Evolutionary conservation across 495 filamentous ascomycete species (phyloP).

Genomic region (Hyaloscypha hepaticicola): DNA sequence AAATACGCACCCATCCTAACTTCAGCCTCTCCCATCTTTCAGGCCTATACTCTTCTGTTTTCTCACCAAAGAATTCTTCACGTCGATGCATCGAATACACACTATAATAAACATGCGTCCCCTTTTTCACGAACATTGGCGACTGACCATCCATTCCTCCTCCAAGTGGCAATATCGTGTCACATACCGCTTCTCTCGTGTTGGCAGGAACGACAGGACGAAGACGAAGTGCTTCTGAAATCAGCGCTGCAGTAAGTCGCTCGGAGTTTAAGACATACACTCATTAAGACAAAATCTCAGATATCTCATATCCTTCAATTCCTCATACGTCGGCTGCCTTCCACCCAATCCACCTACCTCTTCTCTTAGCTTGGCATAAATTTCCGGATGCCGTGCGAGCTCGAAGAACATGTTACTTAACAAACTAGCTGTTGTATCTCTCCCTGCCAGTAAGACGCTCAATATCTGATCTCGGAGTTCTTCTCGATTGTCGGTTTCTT

Average conservation of each 20-base stretch:
- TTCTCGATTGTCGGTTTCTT: constrained; percentile 32
- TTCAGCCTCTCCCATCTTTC: constrained; percentile 39
- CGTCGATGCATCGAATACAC: constrained; percentile 20
- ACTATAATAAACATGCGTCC: constrained; percentile 19
- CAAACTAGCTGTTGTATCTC: constrained; percentile 58
- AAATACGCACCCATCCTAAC: constrained; percentile 37
- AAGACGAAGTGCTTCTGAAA: constrained; percentile 14
- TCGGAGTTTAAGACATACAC: constrained; percentile 16
- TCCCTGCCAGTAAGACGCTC: constrained; percentile 49
- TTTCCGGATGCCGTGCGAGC: constrained; percentile 45
- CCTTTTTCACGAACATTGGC: constrained; percentile 48
- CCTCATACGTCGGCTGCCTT: constrained; percentile 27
- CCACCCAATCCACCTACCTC: constrained; percentile 28
- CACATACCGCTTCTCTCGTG: constrained; percentile 46
- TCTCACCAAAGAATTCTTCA: constrained; percentile 19
- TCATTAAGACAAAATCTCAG: constrained; percentile 37
- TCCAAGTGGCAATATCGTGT: constrained; percentile 49
- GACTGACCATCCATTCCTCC: constrained; percentile 47
- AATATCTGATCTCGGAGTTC: constrained; percentile 46
- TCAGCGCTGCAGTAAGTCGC: background rate
- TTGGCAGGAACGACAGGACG: constrained; percentile 41
- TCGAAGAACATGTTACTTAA: constrained; percentile 43
- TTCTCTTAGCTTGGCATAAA: constrained; percentile 44
- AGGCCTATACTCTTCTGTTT: constrained; percentile 40
- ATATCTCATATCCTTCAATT: constrained; percentile 37